A percentile compares a stretch with the other conserved stretches of the same genome.
phyloP scores from a whole-genome alignment of 352 stramenopile genomes.

The Elongisporangium senticosum region DNA sequence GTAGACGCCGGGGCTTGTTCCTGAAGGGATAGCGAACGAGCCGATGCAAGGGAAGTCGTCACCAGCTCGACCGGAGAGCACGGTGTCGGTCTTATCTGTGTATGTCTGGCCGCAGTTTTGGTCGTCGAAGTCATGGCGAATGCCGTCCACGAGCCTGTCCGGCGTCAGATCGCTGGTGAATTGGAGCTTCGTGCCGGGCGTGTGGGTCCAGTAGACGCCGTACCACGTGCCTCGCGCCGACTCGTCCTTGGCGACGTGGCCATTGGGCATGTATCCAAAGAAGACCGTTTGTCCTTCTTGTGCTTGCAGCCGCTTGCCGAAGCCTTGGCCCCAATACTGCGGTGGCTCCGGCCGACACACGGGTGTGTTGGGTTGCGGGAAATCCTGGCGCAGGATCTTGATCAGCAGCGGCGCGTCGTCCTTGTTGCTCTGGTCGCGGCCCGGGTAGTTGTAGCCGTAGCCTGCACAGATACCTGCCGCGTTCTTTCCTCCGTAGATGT shows the following conservation, averaged over 20 bases:
- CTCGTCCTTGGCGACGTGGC: slow-evolving; percentile 60
- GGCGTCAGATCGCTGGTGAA: slow-evolving; percentile 43
- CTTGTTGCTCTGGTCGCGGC: slow-evolving; percentile 35
- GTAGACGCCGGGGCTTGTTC: slow-evolving; percentile 43
- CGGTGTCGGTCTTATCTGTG: slow-evolving; percentile 27
- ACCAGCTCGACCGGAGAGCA: slow-evolving; percentile 34
- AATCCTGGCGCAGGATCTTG: slow-evolving; percentile 54
- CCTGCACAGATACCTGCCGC: slow-evolving; percentile 45
- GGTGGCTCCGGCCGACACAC: slow-evolving; percentile 28
- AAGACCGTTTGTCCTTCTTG: slow-evolving; percentile 41
- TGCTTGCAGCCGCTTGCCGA: slow-evolving; percentile 35
- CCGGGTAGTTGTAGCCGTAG: slow-evolving; percentile 64
- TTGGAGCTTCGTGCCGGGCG: slow-evolving; percentile 25
- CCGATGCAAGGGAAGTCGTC: slow-evolving; percentile 52
- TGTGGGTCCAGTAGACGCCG: slow-evolving; percentile 56
- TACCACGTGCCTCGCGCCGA: slow-evolving; percentile 44
- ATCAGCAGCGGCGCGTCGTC: slow-evolving; percentile 28
- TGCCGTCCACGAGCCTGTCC: slow-evolving; percentile 53
- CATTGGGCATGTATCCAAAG: slow-evolving; percentile 60
- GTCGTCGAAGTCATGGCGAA: slow-evolving; percentile 65
- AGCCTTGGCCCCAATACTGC: slow-evolving; percentile 25
- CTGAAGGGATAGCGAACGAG: slow-evolving; percentile 33
- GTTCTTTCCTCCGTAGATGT: slow-evolving; percentile 39
- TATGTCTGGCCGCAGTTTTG: slow-evolving; percentile 52
- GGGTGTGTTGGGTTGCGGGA: slow-evolving; percentile 11